A percentile compares a stretch with the other conserved stretches of the same genome.
Conservation (phyloP, 805 yeast species). For the Starmera pachycereana region DNA sequence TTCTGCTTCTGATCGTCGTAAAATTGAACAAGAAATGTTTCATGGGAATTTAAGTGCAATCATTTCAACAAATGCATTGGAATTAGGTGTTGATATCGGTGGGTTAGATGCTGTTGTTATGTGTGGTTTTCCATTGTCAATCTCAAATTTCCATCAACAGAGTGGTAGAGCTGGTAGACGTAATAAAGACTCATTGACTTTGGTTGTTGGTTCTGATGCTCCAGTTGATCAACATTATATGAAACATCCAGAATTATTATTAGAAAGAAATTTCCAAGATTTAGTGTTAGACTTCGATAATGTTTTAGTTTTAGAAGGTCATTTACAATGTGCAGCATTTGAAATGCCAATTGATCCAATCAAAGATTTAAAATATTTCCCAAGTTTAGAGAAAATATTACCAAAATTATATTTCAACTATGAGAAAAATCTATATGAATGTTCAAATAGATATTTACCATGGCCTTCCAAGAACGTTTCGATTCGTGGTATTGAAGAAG, state of each 20-base stretch:
- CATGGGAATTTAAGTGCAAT: constrained; percentile 77
- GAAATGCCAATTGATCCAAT: constrained; percentile 55
- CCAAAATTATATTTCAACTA: constrained; percentile 22
- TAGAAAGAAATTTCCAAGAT: constrained; percentile 45
- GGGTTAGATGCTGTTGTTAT: constrained; percentile 83
- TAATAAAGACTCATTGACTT: constrained; percentile 70
- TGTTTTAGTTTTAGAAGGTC: constrained; percentile 59
- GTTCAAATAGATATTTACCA: constrained; percentile 54
- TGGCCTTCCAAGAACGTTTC: constrained; percentile 75
- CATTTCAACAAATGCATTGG: constrained; percentile 91
- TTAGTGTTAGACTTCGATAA: constrained; percentile 52
- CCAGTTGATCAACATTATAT: constrained; percentile 85
- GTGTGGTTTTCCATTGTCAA: constrained; percentile 86
- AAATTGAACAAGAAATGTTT: constrained; percentile 86
- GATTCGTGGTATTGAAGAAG: constrained; percentile 76
- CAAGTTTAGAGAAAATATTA: constrained; percentile 17
- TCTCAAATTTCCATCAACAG: constrained; percentile 87
- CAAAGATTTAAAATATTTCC: constrained; percentile 50
- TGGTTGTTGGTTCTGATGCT: constrained; percentile 71
- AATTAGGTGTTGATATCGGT: constrained; percentile 92
- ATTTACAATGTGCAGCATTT: constrained; percentile 90
- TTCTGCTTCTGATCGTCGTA: constrained; percentile 73
- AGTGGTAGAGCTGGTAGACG: constrained; percentile 97
- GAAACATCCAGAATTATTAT: constrained; percentile 50
- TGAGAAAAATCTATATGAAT: constrained; percentile 39